Conservation (phyloP, 345 rosid genomes). For the Syzygium jambos region DNA sequence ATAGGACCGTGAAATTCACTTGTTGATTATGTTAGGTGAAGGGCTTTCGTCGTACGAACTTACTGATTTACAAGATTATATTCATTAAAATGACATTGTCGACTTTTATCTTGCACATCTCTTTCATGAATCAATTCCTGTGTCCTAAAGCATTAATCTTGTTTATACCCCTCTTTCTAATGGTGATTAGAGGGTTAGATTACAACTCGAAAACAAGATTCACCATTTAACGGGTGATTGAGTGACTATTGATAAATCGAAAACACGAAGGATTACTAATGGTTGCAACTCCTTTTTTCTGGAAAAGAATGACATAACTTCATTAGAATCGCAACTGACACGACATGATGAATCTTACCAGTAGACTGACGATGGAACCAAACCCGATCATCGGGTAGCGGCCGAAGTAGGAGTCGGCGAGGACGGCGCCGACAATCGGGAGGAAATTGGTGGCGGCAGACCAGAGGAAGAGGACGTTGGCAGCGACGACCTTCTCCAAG, state of each 20-base stretch:
- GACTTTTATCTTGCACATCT: not conserved
- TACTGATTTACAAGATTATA: not conserved
- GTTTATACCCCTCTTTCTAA: not conserved
- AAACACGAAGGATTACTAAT: not conserved
- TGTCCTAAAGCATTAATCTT: not conserved
- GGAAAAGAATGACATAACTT: not conserved
- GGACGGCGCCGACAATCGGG: constrained; percentile 52
- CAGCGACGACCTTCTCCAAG: constrained; percentile 30
- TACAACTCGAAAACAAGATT: not conserved
- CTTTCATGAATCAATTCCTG: not conserved
- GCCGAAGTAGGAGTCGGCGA: constrained; percentile 63
- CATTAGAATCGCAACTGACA: not conserved
- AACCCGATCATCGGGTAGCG: constrained; percentile 41
- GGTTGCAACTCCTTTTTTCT: not conserved
- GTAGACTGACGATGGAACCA: constrained; percentile 34
- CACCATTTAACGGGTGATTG: not conserved
- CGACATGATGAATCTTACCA: constrained; percentile 16
- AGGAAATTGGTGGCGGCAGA: constrained; percentile 42
- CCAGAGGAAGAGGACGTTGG: constrained; percentile 45
- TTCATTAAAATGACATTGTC: not conserved
- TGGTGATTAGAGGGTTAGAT: not conserved
- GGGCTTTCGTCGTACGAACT: not conserved
- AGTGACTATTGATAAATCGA: not conserved
- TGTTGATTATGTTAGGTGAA: not conserved
- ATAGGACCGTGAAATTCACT: not conserved